A percentile compares a stretch with the other conserved stretches of the same genome.
These are phyloP conservation scores for Glarea lozoyensis DNA, from an alignment of 495 filamentous ascomycete genomes.

Conservation along the genomic window DNA sequence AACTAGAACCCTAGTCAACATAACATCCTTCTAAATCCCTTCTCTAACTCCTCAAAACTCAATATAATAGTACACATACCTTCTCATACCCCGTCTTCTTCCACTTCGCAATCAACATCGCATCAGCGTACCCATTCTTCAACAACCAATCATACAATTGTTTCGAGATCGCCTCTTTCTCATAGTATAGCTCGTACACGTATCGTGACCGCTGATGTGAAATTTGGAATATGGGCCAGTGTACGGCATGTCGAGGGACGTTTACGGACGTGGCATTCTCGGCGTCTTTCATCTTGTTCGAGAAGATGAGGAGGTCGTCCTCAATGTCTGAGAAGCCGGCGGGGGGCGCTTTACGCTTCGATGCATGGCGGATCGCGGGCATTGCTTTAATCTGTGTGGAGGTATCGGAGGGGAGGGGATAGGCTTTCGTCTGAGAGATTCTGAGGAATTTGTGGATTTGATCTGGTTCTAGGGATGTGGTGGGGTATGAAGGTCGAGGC, in stretches of 20 bases:
- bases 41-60: neutral
- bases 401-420: no score
- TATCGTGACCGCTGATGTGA: constrained; percentile 87
- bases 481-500: neutral
- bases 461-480: no score
- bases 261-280: constrained; percentile 57
- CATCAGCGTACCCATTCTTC: constrained; percentile 94
- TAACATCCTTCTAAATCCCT: neutral
- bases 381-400: constrained; percentile 46
- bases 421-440: no score
- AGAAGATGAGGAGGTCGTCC: constrained; percentile 90
- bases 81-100: constrained; percentile 99
- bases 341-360: constrained; percentile 83
- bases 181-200: constrained; percentile 96
- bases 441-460: no score
- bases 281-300: constrained; percentile 98
- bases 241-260: constrained; percentile 65
- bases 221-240: constrained; percentile 98
- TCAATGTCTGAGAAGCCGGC: constrained; percentile 95
- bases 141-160: constrained; percentile 90
- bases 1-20: constrained; percentile 42
- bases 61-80: constrained; percentile 37
- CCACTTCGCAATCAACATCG: constrained; percentile 96
- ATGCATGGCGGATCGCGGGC: constrained; percentile 73
- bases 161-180: constrained; percentile 90